These are phyloP conservation scores for Zalerion maritima DNA, from an alignment of 495 filamentous ascomycete genomes.

Conservation along the genomic window DNA sequence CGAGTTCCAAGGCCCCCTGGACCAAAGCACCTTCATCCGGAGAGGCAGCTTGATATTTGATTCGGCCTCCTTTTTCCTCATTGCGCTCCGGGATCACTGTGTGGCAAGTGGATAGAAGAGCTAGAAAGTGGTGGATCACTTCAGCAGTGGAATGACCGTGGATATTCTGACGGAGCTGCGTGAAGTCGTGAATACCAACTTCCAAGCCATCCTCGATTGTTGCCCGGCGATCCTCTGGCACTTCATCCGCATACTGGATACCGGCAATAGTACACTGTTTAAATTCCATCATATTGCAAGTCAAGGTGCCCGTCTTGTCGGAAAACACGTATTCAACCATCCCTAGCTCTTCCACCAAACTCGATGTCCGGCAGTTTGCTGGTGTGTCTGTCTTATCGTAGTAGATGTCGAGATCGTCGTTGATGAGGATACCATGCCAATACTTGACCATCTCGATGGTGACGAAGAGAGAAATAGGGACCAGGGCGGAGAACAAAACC, in stretches of 20 bases:
- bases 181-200: slow-evolving; percentile 79
- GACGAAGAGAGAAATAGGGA: slow-evolving; percentile 95
- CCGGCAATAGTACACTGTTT: slow-evolving; percentile 86
- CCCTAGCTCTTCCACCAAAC: slow-evolving; percentile 90
- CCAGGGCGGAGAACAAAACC: slow-evolving; percentile 95
- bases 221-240: slow-evolving; percentile 81
- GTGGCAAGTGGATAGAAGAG: slow-evolving; percentile 81
- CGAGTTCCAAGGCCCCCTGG: slow-evolving; percentile 72
- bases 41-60: slow-evolving; percentile 97
- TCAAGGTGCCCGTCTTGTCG: slow-evolving; percentile 98
- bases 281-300: slow-evolving; percentile 99
- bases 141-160: slow-evolving; percentile 44
- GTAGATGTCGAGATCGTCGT: slow-evolving; percentile 95
- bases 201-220: slow-evolving; percentile 60
- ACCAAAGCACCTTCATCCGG: slow-evolving; percentile 96
- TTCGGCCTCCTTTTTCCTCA: slow-evolving; percentile 57
- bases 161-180: slow-evolving; percentile 58
- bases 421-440: slow-evolving; percentile 91
- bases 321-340: slow-evolving; percentile 99
- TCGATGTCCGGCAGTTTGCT: slow-evolving; percentile 88
- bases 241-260: slow-evolving; percentile 84
- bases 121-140: slow-evolving; percentile 79
- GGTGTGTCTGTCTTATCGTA: slow-evolving; percentile 92
- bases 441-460: slow-evolving; percentile 98
- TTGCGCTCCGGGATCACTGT: slow-evolving; percentile 90